Percentiles rank a stretch among this genome's conserved stretches.
These are phyloP conservation scores for Albugo laibachii DNA, from an alignment of 352 stramenopile genomes.

Conservation along the genomic window DNA sequence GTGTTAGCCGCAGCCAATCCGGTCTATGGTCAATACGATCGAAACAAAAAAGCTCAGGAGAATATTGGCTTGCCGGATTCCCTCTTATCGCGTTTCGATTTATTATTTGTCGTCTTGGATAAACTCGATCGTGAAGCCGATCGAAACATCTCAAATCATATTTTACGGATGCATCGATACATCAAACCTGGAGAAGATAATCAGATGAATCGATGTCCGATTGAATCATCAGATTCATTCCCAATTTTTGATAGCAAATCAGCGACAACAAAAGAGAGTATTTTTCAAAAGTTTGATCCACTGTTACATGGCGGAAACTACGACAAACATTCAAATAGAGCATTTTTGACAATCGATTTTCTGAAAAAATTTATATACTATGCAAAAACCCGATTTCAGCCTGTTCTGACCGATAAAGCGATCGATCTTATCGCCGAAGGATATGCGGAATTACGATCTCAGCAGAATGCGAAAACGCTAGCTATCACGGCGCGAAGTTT, in stretches of 20 bases:
- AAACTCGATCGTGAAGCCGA: slow-evolving; percentile 90
- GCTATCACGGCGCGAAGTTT: slow-evolving; percentile 96
- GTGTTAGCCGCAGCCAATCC: slow-evolving; percentile 98
- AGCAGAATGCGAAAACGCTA: slow-evolving; percentile 85
- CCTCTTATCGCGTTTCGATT: slow-evolving; percentile 98
- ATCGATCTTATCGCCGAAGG: slow-evolving; percentile 91
- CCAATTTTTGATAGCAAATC: too few species aligned
- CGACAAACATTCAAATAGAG: slow-evolving; percentile 33
- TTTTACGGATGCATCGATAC: slow-evolving; percentile 95
- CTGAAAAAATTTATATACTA: slow-evolving; percentile 99
- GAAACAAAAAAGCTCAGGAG: slow-evolving; percentile 92
- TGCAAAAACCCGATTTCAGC: slow-evolving; percentile 88
- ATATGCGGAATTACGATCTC: slow-evolving; percentile 94
- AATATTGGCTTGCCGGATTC: slow-evolving; percentile 99
- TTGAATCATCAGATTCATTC: too few species aligned
- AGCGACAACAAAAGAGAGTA: slow-evolving; percentile 28
- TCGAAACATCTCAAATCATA: slow-evolving; percentile 92
- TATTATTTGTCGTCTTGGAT: slow-evolving; percentile 99
- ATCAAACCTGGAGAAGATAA: slow-evolving; percentile 68
- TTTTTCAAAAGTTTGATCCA: slow-evolving; percentile 84
- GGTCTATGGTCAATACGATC: slow-evolving; percentile 99
- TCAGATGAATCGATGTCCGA: slow-evolving; percentile 17
- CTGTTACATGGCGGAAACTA: slow-evolving; percentile 48
- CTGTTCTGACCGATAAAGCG: slow-evolving; percentile 60
- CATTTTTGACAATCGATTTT: slow-evolving; percentile 90